These are phyloP conservation scores for Exobasidium rhododendri DNA, from an alignment of 1,284 basidiomycete genomes.

Conservation along the genomic window DNA sequence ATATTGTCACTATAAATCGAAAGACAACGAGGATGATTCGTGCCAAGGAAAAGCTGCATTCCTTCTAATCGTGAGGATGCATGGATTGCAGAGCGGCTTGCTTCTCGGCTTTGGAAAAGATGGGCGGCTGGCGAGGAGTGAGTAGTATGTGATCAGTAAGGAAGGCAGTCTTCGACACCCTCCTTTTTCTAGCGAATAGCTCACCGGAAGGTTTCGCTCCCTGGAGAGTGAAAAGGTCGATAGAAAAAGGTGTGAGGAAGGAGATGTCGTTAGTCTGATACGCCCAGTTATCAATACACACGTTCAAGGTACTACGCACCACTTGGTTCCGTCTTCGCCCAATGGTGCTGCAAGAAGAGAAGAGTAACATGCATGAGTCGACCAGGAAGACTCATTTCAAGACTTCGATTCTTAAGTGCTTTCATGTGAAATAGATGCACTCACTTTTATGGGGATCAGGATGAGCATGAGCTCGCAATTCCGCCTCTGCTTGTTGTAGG, in stretches of 20 bases:
- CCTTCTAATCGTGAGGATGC: too few species aligned
- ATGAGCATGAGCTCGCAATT: constrained; percentile 68
- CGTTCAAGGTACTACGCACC: constrained; percentile 32
- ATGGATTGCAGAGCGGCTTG: constrained; percentile 41
- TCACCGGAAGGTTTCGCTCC: constrained; percentile 36
- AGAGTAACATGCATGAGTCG: too few species aligned
- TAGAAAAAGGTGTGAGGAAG: too few species aligned
- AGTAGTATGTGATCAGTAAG: constrained; percentile 33
- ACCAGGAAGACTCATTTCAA: too few species aligned
- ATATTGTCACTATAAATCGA: not conserved
- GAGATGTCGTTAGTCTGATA: too few species aligned
- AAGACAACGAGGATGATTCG: too few species aligned
- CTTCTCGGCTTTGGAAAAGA: constrained; percentile 52
- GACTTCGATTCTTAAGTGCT: too few species aligned
- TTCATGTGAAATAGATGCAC: constrained; percentile 51
- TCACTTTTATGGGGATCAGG: constrained; percentile 88
- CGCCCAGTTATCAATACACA: too few species aligned
- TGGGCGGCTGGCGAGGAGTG: constrained; percentile 32
- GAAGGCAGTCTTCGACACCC: too few species aligned
- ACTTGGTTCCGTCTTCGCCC: constrained; percentile 54
- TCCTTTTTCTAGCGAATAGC: constrained; percentile 13
- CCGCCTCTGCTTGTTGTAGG: constrained; percentile 75
- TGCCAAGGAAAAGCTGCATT: too few species aligned
- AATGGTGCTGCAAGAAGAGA: constrained; percentile 34
- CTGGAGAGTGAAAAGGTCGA: constrained; percentile 17